Evolutionary conservation across 1,284 basidiomycete species (phyloP).

Genomic region (Pulveroboletus sp.): DNA sequence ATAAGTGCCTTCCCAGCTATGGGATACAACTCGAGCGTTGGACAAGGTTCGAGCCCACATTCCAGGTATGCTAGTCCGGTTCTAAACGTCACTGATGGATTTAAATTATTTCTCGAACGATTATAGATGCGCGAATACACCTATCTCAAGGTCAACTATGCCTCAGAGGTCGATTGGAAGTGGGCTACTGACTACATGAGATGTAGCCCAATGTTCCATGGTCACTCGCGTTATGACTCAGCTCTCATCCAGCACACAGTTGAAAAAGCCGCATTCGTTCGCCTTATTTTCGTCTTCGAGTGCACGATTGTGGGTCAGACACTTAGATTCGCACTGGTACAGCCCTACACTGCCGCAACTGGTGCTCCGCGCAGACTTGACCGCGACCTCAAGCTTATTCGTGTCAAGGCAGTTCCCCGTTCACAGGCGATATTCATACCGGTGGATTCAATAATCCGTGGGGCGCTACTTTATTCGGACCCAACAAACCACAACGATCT

Average conservation of each 20-base stretch:
- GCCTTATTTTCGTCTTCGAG: background rate
- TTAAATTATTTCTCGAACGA: too few species aligned
- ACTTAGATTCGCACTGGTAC: background rate
- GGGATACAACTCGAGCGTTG: too few species aligned
- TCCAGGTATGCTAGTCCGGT: too few species aligned
- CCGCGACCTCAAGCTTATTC: background rate
- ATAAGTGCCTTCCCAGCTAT: background rate
- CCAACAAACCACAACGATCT: background rate
- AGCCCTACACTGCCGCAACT: background rate
- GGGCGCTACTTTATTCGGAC: background rate
- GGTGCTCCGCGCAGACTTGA: background rate
- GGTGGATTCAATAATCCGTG: background rate
- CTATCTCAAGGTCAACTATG: background rate
- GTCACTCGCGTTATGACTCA: too few species aligned
- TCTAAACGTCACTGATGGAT: background rate
- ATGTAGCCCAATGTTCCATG: background rate
- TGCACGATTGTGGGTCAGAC: background rate
- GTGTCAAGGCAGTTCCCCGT: too few species aligned
- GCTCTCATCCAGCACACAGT: background rate
- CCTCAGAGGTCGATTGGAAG: background rate
- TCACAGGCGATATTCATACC: background rate
- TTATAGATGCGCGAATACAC: background rate
- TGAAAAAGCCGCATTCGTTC: background rate
- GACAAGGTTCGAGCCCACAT: too few species aligned
- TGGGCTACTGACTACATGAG: background rate